Base-by-base conservation (phyloP, 1,284 basidiomycete species). In the Erythrobasidium hasegawianum region DNA sequence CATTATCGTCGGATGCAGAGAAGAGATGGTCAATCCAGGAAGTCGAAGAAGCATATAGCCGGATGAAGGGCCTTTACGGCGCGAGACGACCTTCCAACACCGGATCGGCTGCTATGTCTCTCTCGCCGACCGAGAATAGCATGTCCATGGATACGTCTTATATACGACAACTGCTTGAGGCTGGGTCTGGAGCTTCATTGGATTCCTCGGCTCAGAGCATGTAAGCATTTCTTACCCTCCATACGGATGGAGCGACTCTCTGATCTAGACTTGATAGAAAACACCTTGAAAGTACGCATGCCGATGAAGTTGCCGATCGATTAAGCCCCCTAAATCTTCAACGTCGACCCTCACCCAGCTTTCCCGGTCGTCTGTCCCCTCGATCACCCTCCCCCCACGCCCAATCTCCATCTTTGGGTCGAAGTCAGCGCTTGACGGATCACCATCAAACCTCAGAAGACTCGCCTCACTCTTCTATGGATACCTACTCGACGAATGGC, bases 11-110 rank as follows among this genome's bases (percentile, higher is more conserved):
- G 1, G 38, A 55, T n/a, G 56, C 43, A 8, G 61, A 64, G 39
- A 64, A 64, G 41, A 22, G 61, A 11, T 64, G 61, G 61, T 64
- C 61, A 9, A 64, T 64, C 26, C 41, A 50, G 10, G 61, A 64
- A 39, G 45, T 64, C 24, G 61, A 64, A 43, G 61, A 47, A 14
- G 43, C 43, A 41, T 64, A 39, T 29, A 50, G 4, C 5, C 18
- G n/a, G 22, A 58, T 58, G 22, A 27, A 58, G 29, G 27, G 57
- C 8, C 50, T 53, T 16, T 20, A 7, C 8, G 20, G 50, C 5
- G 20, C 26, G 13, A 18, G 61, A 11, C 61, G 61, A 13, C 53
- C 49, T 27, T 64, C 61, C 18, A 41, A 39, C 4, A 54, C 54
- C 18, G 20, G n/a, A 8, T 64, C 61, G 13, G 53, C 55, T 16